phyloP scores from a whole-genome alignment of 148 eudicot species.

The Rhododendron vialii region DNA sequence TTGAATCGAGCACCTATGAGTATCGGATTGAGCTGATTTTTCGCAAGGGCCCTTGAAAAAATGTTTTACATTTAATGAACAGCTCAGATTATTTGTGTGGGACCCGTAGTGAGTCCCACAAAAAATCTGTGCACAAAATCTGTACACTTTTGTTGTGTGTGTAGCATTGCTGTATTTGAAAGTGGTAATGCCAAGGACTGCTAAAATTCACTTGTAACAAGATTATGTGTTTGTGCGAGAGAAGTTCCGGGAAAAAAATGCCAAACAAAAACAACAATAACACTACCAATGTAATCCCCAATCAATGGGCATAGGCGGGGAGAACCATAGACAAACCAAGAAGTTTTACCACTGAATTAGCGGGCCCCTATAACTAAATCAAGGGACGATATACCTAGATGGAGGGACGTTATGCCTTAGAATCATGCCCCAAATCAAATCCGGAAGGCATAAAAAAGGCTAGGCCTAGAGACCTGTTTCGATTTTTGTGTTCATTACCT shows the following conservation, averaged over 20 bases:
- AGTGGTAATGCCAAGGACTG: background rate
- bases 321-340: background rate
- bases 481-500: background rate
- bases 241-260: background rate
- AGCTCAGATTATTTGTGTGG: no score
- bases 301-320: background rate
- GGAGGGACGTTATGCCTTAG: background rate
- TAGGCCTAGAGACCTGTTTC: background rate
- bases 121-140: no score
- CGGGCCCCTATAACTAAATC: background rate
- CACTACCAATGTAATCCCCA: background rate
- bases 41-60: no score
- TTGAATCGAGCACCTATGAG: no score
- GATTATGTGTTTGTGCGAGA: no score
- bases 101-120: no score
- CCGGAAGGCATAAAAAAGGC: background rate
- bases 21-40: no score
- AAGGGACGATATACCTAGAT: background rate
- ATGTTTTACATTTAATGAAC: no score
- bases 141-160: no score
- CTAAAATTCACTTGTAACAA: background rate
- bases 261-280: background rate
- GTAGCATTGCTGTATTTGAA: no score
- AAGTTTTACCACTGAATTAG: background rate
- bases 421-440: background rate